phyloP scores from a whole-genome alignment of 2,329 filamentous ascomycete genomes.

The Trichoderma hamatum region DNA sequence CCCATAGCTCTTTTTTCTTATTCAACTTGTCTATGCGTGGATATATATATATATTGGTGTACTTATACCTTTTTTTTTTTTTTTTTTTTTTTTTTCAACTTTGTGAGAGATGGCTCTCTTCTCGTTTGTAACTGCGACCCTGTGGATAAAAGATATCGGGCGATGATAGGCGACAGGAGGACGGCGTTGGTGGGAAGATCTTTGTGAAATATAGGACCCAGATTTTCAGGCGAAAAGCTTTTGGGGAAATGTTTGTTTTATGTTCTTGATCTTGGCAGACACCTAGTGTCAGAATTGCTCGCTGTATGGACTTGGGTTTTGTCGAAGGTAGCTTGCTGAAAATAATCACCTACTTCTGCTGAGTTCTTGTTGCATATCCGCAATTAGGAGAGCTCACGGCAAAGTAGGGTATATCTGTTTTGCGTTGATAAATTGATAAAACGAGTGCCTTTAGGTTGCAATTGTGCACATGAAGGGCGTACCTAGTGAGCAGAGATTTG shows the following conservation, averaged over 20 bases:
- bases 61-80: background rate
- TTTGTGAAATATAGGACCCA: constrained; percentile 1
- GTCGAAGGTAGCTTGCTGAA: background rate
- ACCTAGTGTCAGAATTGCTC: background rate
- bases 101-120: background rate
- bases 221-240: background rate
- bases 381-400: background rate
- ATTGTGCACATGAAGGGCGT: background rate
- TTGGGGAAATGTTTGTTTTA: background rate
- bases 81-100: background rate
- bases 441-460: background rate
- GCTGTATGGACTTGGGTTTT: background rate
- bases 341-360: background rate
- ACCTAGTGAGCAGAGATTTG: background rate
- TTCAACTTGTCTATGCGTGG: background rate
- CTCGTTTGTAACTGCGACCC: background rate
- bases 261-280: background rate
- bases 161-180: background rate
- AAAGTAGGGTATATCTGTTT: background rate
- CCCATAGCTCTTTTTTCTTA: constrained; percentile 11
- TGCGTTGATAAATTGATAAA: background rate
- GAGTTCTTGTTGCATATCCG: background rate
- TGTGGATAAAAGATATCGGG: background rate
- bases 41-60: constrained; percentile 5
- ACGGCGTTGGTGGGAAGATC: constrained; percentile 10